Evolutionary conservation across 2,329 filamentous ascomycete species (phyloP).

Genomic region (Pseudogymnoascus sp.): DNA sequence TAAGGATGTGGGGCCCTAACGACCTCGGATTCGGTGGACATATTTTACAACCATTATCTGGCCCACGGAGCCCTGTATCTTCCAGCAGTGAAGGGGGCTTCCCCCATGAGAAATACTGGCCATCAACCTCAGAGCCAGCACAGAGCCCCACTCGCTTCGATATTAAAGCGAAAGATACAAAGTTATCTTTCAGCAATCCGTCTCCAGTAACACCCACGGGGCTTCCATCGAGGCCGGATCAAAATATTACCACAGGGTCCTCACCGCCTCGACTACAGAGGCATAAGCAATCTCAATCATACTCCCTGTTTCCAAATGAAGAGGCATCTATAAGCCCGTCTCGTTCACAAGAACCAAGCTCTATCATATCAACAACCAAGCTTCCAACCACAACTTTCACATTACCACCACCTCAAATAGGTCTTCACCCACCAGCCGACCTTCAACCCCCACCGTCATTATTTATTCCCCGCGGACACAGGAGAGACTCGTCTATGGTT

Average conservation of each 20-base stretch:
- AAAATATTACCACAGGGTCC: neutral
- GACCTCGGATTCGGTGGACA: conserved; percentile 25
- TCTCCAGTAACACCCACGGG: conserved; percentile 12
- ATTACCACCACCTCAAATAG: neutral
- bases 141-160: neutral
- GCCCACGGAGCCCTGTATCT: conserved; percentile 13
- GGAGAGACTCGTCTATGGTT: conserved; percentile 51
- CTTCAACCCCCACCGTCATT: conserved; percentile 20
- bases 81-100: neutral
- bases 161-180: conserved; percentile 11
- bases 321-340: conserved; percentile 1
- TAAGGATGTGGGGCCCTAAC: conserved; percentile 38
- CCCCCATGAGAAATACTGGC: neutral
- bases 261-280: neutral
- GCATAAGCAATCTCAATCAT: neutral
- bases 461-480: conserved; percentile 20
- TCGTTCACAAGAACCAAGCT: conserved; percentile 16
- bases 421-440: neutral
- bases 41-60: conserved; percentile 22
- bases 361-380: conserved; percentile 25
- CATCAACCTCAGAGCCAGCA: neutral
- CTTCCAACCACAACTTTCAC: neutral
- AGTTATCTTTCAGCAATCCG: conserved; percentile 18
- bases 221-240: conserved; percentile 12
- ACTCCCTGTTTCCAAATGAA: conserved; percentile 1